Evolutionary conservation across 2,329 filamentous ascomycete species (phyloP), one percentile per base, ranked within the genome.

Genomic region (Scytalidium lignicola): DNA sequence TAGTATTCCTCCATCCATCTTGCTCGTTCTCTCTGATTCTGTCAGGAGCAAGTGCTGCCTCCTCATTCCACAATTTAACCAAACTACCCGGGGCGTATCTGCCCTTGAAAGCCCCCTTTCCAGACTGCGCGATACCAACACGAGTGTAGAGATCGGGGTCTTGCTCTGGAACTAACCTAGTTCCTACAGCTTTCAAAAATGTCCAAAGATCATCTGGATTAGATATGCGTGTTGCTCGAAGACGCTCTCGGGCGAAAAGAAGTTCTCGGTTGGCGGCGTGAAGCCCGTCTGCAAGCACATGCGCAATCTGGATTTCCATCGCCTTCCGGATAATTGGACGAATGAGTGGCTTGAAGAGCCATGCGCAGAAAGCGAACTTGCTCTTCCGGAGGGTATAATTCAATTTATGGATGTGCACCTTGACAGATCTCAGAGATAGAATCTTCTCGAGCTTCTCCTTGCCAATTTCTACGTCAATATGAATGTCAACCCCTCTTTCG

Each of bases 61-160:
- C 86, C 55, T 90, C 85, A 56, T 92, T 81, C 89, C 90, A 96
- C n/a, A 95, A 68, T 69, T 88, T 90, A 46, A 93, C 87, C 21
- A 96, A 72, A 66, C 90, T 96, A 0, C 90, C 91, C 0, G 92
- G 92, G 1, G 92, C 85, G 69, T 96, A 96, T 1, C 90, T 79
- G 3, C 86, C 88, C 58, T 83, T 82, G 72, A 97, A 97, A 0
- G 92, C 71, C 22, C 79, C 73, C 15, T 37, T 8, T 5, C 32
- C 32, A 5, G 32, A 13, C 32, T 37, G 32, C 41, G 79, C 77
- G 9, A 95, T 71, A 1, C 90, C 90, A 15, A 95, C 72, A 2
- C 87, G 74, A 1, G 84, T 75, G 55, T 93, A 85, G 1, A 95
- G 58, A 64, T 95, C 88, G 1, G 88, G 85, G 63, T 93, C 85